Percentiles rank a stretch among this genome's conserved stretches.
These are phyloP conservation scores for Pterulicium gracile DNA, from an alignment of 1,284 basidiomycete species.

Conservation along the genomic window DNA sequence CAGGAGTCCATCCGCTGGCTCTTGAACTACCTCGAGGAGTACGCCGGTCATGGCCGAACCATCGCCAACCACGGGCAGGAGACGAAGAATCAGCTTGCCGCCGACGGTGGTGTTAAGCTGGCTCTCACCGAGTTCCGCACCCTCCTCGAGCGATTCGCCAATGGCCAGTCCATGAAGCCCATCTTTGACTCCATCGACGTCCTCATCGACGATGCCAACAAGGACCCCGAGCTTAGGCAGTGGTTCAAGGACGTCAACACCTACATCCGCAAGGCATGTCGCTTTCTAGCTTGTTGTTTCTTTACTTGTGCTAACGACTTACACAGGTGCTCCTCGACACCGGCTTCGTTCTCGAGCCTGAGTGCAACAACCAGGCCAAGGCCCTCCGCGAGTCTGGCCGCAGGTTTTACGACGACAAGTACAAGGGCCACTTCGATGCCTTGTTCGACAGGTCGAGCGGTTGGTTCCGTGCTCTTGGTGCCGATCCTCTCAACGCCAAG, in stretches of 20 bases:
- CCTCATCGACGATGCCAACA: constrained; percentile 47
- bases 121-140: constrained; percentile 61
- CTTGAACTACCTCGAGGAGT: constrained; percentile 63
- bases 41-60: constrained; percentile 48
- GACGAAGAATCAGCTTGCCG: neutral
- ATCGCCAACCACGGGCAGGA: constrained; percentile 12
- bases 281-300: neutral
- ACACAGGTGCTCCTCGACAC: constrained; percentile 71
- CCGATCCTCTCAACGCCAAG: constrained; percentile 75
- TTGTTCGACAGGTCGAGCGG: constrained; percentile 60
- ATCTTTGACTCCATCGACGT: constrained; percentile 67
- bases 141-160: constrained; percentile 88
- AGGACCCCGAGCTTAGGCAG: constrained; percentile 65
- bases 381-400: constrained; percentile 63
- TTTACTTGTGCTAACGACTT: neutral
- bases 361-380: constrained; percentile 53
- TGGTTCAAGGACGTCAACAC: constrained; percentile 70
- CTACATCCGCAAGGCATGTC: constrained; percentile 46
- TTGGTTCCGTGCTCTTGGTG: constrained; percentile 78
- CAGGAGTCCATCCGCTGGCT: constrained; percentile 77
- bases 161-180: constrained; percentile 53
- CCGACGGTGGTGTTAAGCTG: constrained; percentile 47
- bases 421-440: constrained; percentile 74
- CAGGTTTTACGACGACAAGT: constrained; percentile 77
- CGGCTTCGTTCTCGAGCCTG: constrained; percentile 81